These are phyloP conservation scores for Zygotorulaspora danielsina DNA, from an alignment of 805 yeast genomes.

Conservation along the genomic window DNA sequence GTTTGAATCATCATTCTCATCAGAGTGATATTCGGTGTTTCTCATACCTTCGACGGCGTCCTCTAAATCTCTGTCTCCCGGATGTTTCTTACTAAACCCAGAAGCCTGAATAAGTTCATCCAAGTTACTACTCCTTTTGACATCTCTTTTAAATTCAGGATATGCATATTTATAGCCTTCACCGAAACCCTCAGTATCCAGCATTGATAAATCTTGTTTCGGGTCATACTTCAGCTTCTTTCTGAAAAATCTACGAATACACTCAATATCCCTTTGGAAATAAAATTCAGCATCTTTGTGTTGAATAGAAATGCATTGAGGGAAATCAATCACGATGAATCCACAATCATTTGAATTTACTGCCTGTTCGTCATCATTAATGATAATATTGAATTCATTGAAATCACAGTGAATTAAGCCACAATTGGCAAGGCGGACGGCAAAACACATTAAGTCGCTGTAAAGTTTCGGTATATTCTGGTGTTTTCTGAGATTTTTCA, in stretches of 20 bases:
- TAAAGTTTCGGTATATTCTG: constrained; percentile 67
- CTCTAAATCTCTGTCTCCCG: constrained; percentile 62
- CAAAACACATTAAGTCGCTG: constrained; percentile 80
- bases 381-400: constrained; percentile 92
- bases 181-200: constrained; percentile 76
- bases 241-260: constrained; percentile 78
- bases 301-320: constrained; percentile 92
- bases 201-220: constrained; percentile 58
- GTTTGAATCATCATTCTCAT: constrained; percentile 32
- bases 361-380: constrained; percentile 46
- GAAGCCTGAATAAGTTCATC: constrained; percentile 91
- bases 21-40: constrained; percentile 37
- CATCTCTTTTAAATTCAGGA: constrained; percentile 77
- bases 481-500: constrained; percentile 77
- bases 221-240: constrained; percentile 76
- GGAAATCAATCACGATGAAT: constrained; percentile 93
- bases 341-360: constrained; percentile 51
- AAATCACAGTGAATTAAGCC: constrained; percentile 97
- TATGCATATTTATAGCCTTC: constrained; percentile 72
- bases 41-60: constrained; percentile 68
- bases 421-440: constrained; percentile 74
- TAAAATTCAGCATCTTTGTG: constrained; percentile 85
- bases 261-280: constrained; percentile 89
- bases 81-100: constrained; percentile 62
- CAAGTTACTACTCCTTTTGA: constrained; percentile 58